Percentiles rank a stretch among this genome's conserved stretches.
phyloP scores from a whole-genome alignment of 805 yeast species.

The Vanderwaltozyma yarrowii region DNA sequence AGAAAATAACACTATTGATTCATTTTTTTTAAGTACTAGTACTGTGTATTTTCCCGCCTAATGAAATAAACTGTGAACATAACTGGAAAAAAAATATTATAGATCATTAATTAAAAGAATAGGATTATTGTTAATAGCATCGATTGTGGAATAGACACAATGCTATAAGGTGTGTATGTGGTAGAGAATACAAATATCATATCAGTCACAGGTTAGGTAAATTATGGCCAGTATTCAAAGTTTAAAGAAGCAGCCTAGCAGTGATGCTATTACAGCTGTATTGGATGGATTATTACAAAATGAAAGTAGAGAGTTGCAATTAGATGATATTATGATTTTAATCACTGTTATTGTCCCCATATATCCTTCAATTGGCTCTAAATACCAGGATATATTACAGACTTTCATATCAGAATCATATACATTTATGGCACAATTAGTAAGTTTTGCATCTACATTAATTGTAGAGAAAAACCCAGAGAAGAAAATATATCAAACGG shows the following conservation, averaged over 20 bases:
- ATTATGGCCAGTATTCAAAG: not conserved
- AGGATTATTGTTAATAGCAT: too few relatives aligned
- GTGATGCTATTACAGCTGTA: conserved; percentile 1
- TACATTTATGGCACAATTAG: conserved; percentile 14
- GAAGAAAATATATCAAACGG: too few relatives aligned
- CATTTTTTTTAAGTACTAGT: too few relatives aligned
- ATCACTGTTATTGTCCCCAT: conserved; percentile 16
- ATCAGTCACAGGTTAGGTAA: too few relatives aligned
- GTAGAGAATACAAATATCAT: too few relatives aligned
- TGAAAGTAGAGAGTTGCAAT: not conserved
- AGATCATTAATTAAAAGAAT: too few relatives aligned
- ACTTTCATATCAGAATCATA: conserved; percentile 7
- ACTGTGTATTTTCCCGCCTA: too few relatives aligned
- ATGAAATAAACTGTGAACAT: too few relatives aligned
- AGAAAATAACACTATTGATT: too few relatives aligned
- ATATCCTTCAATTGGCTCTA: conserved; percentile 14
- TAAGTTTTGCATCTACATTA: conserved; percentile 9
- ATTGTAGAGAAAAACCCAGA: conserved; percentile 5
- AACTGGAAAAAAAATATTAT: too few relatives aligned
- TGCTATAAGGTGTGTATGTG: too few relatives aligned
- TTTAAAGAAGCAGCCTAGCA: conserved; percentile 2
- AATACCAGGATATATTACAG: conserved; percentile 3
- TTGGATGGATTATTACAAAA: not conserved
- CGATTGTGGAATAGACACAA: too few relatives aligned
- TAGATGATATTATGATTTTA: conserved; percentile 8